Percentiles rank a stretch among this genome's conserved stretches.
Conservation (phyloP, 1,284 basidiomycete genomes). For the Leccinum griseonigrum region DNA sequence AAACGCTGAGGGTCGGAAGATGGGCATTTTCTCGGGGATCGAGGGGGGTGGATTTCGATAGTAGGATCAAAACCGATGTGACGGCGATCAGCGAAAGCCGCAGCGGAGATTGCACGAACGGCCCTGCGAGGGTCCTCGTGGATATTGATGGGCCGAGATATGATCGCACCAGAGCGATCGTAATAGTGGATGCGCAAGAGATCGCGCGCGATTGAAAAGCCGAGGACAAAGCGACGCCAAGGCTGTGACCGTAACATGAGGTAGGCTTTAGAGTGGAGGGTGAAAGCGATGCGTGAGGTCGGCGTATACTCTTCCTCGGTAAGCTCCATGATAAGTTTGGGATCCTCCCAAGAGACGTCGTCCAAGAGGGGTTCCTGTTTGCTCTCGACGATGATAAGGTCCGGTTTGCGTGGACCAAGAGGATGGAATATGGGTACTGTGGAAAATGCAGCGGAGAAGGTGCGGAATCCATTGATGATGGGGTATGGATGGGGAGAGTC, state of each 20-base stretch:
- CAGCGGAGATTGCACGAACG: neutral
- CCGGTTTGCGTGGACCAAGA: neutral
- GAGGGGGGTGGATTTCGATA: neutral
- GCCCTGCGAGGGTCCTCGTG: neutral
- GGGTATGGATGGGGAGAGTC: too few species aligned
- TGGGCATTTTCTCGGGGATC: neutral
- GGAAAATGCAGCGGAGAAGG: neutral
- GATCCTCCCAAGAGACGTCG: neutral
- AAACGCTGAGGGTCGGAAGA: too few species aligned
- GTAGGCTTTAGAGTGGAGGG: neutral
- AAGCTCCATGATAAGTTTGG: neutral
- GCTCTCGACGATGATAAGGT: neutral
- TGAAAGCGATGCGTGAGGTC: neutral
- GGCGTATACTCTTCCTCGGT: neutral
- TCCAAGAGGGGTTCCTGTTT: neutral
- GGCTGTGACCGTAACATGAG: neutral
- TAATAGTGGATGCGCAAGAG: neutral
- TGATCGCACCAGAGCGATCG: neutral
- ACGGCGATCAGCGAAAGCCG: neutral
- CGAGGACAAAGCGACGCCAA: neutral
- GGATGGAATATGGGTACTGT: neutral
- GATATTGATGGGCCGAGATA: neutral
- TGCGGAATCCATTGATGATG: too few species aligned
- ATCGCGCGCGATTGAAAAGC: neutral
- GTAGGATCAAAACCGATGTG: neutral